Conservation (phyloP, 192 early-diverging fungal species). For the Entophlyctis luteolus region DNA sequence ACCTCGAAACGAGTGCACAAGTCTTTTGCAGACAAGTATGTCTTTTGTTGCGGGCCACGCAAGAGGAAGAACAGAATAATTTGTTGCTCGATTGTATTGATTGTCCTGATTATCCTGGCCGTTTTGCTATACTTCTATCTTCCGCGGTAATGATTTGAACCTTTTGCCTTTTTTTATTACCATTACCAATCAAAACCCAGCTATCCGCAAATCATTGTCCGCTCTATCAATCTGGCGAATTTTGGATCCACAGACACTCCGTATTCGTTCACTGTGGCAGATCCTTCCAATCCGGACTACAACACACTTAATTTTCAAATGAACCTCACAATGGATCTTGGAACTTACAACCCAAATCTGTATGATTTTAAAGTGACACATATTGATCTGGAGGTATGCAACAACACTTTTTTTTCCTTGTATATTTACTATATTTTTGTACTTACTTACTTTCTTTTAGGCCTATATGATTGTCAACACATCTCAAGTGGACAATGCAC, state of each 20-base stretch:
- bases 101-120: slow-evolving; percentile 2
- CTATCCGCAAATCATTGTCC: slow-evolving; percentile 15
- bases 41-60: background rate
- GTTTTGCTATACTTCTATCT: background rate
- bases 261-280: slow-evolving; percentile 1
- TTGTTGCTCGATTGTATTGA: background rate
- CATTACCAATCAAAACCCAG: background rate
- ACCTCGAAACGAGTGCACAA: background rate
- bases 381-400: slow-evolving; percentile 6
- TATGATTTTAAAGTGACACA: slow-evolving; percentile 14
- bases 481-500: background rate
- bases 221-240: slow-evolving; percentile 9
- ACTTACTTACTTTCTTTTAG: background rate
- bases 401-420: background rate
- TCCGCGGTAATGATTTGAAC: background rate
- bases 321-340: slow-evolving; percentile 13
- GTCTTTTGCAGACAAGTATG: background rate
- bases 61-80: background rate
- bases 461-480: slow-evolving; percentile 12
- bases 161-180: background rate
- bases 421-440: background rate
- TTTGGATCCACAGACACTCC: background rate
- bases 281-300: background rate
- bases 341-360: slow-evolving; percentile 20
- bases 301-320: slow-evolving; percentile 17